Base-by-base conservation (phyloP, 1,284 basidiomycete genomes). In the Binderoboletus segoi region DNA sequence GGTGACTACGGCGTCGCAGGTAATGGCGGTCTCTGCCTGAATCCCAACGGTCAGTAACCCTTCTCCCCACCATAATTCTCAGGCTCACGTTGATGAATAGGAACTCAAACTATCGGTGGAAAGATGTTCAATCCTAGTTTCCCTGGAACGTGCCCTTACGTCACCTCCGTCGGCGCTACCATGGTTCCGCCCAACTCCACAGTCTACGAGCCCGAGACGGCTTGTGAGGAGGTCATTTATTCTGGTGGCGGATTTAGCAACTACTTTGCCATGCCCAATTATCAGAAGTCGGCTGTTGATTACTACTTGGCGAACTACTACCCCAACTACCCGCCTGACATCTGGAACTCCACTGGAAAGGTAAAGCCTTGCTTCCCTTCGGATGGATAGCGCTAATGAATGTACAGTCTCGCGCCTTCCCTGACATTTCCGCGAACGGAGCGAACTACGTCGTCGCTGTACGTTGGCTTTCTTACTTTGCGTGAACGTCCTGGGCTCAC, bases 101-200 rank as follows among this genome's bases (percentile, higher is more conserved):
- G 71, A 15, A 58, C 61, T 13, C 67, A 71, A 49, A 63, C 63
- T 4, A 3, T 38, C 1, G 54, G 47, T 30, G 74, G 69, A 11
- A 69, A 10, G 73, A 68, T 68, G 1, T 67, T 80, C 74, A 78
- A 80, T 54, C 81, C 78, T 0, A 70, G 67, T 12, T 86, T 86
- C 75, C 84, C 84, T 1, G 74, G 76, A 5, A 77, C 75, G 0
- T 86, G 84, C 61, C 85, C 84, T 4, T 86, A 77, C 58, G 69
- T 84, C 35, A 84, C 82, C 1, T 75, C 79, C 4, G 78, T 86
- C 41, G 84, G 84, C 40, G 83, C 82, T 12, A 84, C 82, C 11
- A 79, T 83, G 67, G 72, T 82, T 47, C 73, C 74, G 38, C 71
- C 75, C 2, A 74, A 73, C 35, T 64, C 72, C 13, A 77, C 66